Percentiles rank a stretch among this genome's conserved stretches.
Conservation (phyloP, 2,329 filamentous ascomycete species). For the Madurella fahalii region DNA sequence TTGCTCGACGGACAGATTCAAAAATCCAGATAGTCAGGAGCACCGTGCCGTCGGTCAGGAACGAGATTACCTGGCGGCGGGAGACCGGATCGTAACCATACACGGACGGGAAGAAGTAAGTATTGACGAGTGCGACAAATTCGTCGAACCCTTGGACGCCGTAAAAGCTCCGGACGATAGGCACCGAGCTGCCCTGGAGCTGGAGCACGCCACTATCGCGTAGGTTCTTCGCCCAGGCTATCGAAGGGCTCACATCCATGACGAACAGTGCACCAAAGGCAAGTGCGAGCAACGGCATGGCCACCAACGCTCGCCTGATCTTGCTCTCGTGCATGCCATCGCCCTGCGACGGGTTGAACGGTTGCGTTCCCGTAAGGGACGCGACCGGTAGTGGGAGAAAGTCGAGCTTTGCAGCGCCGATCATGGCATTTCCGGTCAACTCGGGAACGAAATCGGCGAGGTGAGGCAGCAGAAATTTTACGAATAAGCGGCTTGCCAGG, state of each 20-base stretch:
- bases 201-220: slow-evolving; percentile 3
- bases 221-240: neutral
- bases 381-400: slow-evolving; percentile 17
- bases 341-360: slow-evolving; percentile 20
- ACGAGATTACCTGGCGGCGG: slow-evolving; percentile 13
- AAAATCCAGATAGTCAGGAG: slow-evolving; percentile 18
- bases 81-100: slow-evolving; percentile 7
- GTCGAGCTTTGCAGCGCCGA: slow-evolving; percentile 14
- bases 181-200: neutral
- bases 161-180: slow-evolving; percentile 15
- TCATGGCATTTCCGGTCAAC: slow-evolving; percentile 2
- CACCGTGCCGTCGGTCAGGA: slow-evolving; percentile 16
- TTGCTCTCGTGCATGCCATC: slow-evolving; percentile 16
- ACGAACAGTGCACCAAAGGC: slow-evolving; percentile 1
- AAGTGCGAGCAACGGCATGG: slow-evolving; percentile 12
- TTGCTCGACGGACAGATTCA: slow-evolving; percentile 17
- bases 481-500: neutral
- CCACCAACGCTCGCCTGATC: slow-evolving; percentile 12
- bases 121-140: slow-evolving; percentile 11
- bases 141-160: slow-evolving; percentile 12
- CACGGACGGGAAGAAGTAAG: slow-evolving; percentile 19
- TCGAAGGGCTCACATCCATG: slow-evolving; percentile 6
- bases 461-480: slow-evolving; percentile 5
- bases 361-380: slow-evolving; percentile 13
- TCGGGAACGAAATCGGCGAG: slow-evolving; percentile 13